Percentiles rank a stretch among this genome's conserved stretches.
These are phyloP conservation scores for Pleurotus sapidus DNA, from an alignment of 768 basidiomycete genomes.

Conservation along the genomic window DNA sequence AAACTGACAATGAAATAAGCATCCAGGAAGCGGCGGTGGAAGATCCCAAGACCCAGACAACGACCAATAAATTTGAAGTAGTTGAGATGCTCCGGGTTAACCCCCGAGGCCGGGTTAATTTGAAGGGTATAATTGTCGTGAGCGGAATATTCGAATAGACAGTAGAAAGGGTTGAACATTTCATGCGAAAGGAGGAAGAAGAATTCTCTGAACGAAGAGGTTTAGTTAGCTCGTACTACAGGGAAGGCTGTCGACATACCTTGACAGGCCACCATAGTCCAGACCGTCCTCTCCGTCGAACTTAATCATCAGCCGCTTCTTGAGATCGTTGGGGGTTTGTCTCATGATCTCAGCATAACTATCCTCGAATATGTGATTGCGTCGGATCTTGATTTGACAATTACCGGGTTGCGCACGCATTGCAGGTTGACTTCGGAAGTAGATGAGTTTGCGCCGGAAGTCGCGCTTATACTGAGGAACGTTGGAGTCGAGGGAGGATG, in stretches of 20 bases:
- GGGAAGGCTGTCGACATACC: conserved; percentile 45
- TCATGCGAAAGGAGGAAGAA: conserved; percentile 99
- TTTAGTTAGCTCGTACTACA: not conserved
- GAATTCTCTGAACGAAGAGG: conserved; percentile 72
- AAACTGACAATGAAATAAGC: conserved; percentile 99
- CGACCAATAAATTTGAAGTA: conserved; percentile 99
- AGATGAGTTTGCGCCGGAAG: conserved; percentile 98
- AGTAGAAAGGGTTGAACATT: conserved; percentile 99
- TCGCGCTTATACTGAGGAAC: conserved; percentile 99
- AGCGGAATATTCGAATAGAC: conserved; percentile 98
- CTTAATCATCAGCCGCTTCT: conserved; percentile 99
- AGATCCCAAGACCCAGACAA: conserved; percentile 92
- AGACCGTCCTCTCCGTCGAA: conserved; percentile 99
- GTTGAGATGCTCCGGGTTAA: conserved; percentile 98
- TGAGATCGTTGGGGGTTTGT: conserved; percentile 96
- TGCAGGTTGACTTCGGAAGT: conserved; percentile 98
- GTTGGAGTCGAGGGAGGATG: conserved; percentile 92
- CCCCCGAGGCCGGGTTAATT: conserved; percentile 96
- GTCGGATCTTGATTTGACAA: conserved; percentile 97
- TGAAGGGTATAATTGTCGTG: conserved; percentile 99
- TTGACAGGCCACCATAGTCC: conserved; percentile 97
- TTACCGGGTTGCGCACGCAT: conserved; percentile 98
- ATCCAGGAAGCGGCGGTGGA: conserved; percentile 98
- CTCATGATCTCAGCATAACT: conserved; percentile 99
- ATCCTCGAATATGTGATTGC: conserved; percentile 99